Evolutionary conservation across 352 stramenopile species (phyloP), one percentile per base, ranked within the genome.

Genomic region (Phytophthora ohioensis): DNA sequence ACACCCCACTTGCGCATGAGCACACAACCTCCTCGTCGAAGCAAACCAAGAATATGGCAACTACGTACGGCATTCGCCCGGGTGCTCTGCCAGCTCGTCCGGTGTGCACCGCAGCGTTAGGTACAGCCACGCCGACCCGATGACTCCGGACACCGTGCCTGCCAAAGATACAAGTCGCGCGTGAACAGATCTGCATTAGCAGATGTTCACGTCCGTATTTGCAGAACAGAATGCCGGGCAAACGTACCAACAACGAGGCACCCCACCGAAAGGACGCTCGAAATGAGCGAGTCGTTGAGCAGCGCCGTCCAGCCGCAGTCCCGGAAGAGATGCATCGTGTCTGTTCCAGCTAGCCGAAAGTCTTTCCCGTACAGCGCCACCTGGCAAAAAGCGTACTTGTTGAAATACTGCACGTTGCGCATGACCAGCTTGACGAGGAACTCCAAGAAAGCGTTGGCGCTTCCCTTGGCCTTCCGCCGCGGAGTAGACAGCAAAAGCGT

Each of bases 371-470:
- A 94, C n/a, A 96, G 76, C 21, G 87, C 87, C 31, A 96, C 81
- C 36, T 95, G 89, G 53, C 87, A 94, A 59, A 94, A 95, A 3
- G 89, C 89, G 64, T 88, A 96, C 70, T 96, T 96, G 80, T 96
- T 96, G 58, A 93, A 96, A 42, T 91, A 90, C 56, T 90, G 73
- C 66, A 93, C 79, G 62, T 93, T 93, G 48, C 81, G 82, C 47
- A 84, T 83, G 12, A 93, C 82, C 35, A 93, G 63, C 56, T 79
- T 78, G 43, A 94, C 81, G 38, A 96, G 69, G 60, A 87, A 96
- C 58, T 94, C 88, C n/a, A 96, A 73, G 38, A 84, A 96, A 32
- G 87, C 88, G 51, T 96, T 96, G 2, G 83, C 73, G 46, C 81
- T 91, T 5, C 80, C 75, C 31, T 76, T 79, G 5, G 78, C 68